Percentiles rank a stretch among this genome's conserved stretches.
Conservation (phyloP, 2,329 filamentous ascomycete species). For the Fusarium veterinarium region DNA sequence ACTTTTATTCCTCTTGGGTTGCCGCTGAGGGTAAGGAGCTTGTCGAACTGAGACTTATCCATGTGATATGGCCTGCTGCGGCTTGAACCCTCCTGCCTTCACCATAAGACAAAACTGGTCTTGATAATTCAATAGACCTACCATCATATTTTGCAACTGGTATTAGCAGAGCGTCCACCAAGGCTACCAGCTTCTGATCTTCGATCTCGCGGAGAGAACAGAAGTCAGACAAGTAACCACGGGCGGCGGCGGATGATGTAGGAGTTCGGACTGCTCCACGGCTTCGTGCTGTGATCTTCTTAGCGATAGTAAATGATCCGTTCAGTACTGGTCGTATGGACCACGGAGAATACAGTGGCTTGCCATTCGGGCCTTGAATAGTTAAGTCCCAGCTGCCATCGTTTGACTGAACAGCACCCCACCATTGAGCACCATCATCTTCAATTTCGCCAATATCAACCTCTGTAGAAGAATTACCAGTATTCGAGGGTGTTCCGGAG, state of each 20-base stretch:
- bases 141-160: background rate
- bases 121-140: background rate
- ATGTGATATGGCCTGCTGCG: background rate
- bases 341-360: too few species aligned
- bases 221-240: background rate
- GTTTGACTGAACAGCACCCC: background rate
- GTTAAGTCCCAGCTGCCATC: background rate
- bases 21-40: background rate
- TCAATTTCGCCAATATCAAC: background rate
- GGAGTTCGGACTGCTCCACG: background rate
- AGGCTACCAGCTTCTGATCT: background rate
- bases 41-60: background rate
- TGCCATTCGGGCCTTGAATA: background rate
- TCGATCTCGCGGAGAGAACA: accelerated
- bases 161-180: background rate
- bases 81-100: accelerated
- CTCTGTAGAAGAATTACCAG: background rate
- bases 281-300: background rate
- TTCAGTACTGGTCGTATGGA: background rate
- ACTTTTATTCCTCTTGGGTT: background rate
- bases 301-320: background rate
- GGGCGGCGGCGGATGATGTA: background rate
- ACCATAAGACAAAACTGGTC: accelerated
- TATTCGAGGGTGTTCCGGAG: background rate
- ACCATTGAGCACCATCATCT: background rate